These are phyloP conservation scores for Dictyostelium brefeldianum DNA, from an alignment of 78 protist species.

Conservation along the genomic window DNA sequence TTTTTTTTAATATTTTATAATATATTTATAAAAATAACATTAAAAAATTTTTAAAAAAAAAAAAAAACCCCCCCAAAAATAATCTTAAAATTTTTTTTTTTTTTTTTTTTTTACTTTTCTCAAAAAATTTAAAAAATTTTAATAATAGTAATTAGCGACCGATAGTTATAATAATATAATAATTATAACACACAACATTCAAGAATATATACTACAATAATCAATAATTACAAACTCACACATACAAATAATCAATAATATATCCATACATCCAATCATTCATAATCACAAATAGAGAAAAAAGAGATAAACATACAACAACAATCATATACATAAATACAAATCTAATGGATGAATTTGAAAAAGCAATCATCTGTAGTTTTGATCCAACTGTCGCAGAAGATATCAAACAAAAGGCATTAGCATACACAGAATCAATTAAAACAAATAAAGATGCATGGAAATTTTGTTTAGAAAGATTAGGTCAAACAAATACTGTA, in stretches of 20 bases:
- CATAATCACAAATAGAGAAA: not conserved
- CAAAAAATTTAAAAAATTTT: too few species aligned
- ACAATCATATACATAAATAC: not conserved
- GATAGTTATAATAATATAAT: not conserved
- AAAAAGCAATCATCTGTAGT: constrained; percentile 69
- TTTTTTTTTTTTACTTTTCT: too few species aligned
- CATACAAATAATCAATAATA: not conserved
- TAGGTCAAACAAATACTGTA: constrained; percentile 29
- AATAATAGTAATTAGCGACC: too few species aligned
- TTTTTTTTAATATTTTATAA: too few species aligned
- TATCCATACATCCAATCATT: not conserved
- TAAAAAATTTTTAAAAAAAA: too few species aligned
- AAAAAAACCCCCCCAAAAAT: too few species aligned
- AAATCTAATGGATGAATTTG: constrained; percentile 77
- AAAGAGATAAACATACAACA: not conserved
- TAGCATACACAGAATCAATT: constrained; percentile 32
- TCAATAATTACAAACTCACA: not conserved
- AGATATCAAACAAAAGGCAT: constrained; percentile 72
- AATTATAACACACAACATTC: not conserved
- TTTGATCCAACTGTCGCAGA: constrained; percentile 57
- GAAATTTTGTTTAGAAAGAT: constrained; percentile 71
- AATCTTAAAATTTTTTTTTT: too few species aligned
- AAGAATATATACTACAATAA: not conserved
- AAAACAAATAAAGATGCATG: constrained; percentile 62
- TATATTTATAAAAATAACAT: too few species aligned